phyloP scores from a whole-genome alignment of 2,329 filamentous ascomycete genomes.

The Penicillium sclerotigenum region DNA sequence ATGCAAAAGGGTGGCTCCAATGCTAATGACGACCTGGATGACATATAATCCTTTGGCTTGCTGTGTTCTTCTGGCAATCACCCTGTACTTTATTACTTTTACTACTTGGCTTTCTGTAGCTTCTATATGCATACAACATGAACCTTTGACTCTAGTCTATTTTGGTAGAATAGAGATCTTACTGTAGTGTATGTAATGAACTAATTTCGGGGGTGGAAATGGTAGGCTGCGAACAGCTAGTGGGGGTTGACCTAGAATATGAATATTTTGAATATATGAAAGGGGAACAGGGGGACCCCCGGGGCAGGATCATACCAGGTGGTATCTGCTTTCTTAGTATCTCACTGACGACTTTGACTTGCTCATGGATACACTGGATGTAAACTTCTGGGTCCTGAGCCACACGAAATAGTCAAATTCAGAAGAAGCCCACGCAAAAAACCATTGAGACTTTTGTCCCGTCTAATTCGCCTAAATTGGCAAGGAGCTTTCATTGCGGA shows the following conservation, averaged over 20 bases:
- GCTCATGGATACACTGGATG: not conserved
- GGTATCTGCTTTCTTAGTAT: not conserved
- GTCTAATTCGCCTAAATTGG: not conserved
- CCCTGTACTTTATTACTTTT: slow-evolving; percentile 17
- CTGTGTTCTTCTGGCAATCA: slow-evolving; percentile 4
- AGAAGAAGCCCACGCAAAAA: not conserved
- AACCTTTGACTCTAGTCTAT: not conserved
- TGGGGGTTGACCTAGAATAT: too few relatives aligned
- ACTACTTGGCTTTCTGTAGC: slow-evolving; percentile 4
- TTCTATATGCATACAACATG: slow-evolving; percentile 8
- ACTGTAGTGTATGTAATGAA: too few relatives aligned
- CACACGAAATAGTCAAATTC: not conserved
- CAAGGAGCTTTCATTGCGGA: slow-evolving; percentile 8
- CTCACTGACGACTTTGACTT: not conserved
- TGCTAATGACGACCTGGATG: slow-evolving; percentile 33
- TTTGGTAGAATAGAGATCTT: not conserved
- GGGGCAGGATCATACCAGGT: too few relatives aligned
- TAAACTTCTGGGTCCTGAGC: too few relatives aligned
- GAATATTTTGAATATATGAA: too few relatives aligned
- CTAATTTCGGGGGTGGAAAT: too few relatives aligned
- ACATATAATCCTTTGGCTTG: slow-evolving; percentile 30
- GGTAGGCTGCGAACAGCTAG: too few relatives aligned
- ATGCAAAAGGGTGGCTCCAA: slow-evolving; percentile 28
- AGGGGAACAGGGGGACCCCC: too few relatives aligned
- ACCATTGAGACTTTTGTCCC: not conserved